These are phyloP conservation scores for Beauveria sp. DNA, from an alignment of 2,329 filamentous ascomycete genomes.

Conservation along the genomic window DNA sequence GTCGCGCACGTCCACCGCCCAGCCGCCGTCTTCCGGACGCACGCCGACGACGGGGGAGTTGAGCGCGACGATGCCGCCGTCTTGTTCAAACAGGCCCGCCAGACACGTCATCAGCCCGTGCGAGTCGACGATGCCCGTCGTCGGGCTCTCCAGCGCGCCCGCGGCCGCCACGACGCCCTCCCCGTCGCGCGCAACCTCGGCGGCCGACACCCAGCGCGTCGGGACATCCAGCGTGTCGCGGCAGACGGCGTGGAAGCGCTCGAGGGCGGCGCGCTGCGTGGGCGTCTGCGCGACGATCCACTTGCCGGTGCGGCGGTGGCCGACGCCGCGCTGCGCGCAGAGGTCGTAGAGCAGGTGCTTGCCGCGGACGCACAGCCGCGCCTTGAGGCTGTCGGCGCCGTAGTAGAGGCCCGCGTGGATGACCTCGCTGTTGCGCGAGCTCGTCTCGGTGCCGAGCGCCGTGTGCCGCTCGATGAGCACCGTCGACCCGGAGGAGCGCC, in stretches of 20 bases:
- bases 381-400: slow-evolving; percentile 67
- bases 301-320: slow-evolving; percentile 71
- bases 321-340: slow-evolving; percentile 60
- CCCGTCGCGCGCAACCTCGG: slow-evolving; percentile 58
- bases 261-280: slow-evolving; percentile 56
- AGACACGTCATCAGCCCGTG: slow-evolving; percentile 79
- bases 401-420: slow-evolving; percentile 97
- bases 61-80: slow-evolving; percentile 67
- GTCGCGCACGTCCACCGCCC: slow-evolving; percentile 55
- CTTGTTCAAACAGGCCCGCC: slow-evolving; percentile 67
- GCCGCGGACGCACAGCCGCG: slow-evolving; percentile 71
- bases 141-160: slow-evolving; percentile 74
- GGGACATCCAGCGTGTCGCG: slow-evolving; percentile 47
- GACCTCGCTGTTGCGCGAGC: slow-evolving; percentile 86
- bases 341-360: slow-evolving; percentile 71
- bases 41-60: slow-evolving; percentile 58
- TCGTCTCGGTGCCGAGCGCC: slow-evolving; percentile 74
- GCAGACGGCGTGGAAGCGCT: slow-evolving; percentile 42
- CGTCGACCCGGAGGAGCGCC: slow-evolving; percentile 53
- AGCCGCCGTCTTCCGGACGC: slow-evolving; percentile 50
- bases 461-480: slow-evolving; percentile 75
- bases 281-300: slow-evolving; percentile 88
- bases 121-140: slow-evolving; percentile 84
- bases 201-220: slow-evolving; percentile 57
- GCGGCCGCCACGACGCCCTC: slow-evolving; percentile 65